Evolutionary conservation across 208 protist species (phyloP), one percentile per base, ranked within the genome.

Genomic region (Entamoeba invadens): DNA sequence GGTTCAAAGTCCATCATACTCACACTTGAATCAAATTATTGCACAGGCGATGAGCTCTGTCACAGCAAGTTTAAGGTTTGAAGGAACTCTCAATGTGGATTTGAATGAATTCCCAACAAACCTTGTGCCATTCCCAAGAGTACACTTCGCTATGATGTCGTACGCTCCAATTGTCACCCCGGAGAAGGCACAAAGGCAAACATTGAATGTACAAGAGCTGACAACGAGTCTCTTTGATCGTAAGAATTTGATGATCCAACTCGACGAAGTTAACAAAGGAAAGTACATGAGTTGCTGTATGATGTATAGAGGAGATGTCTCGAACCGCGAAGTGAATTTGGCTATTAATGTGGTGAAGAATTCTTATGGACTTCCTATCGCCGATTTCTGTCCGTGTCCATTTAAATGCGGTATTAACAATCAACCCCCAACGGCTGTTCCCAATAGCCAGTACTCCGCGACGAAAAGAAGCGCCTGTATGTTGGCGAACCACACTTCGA

Each of bases 401-500:
- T 97, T 97, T 96, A 97, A 97, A 94, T 95, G 98, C 96, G 98
- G 98, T 95, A 98, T 99, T 97, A 99, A 99, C 97, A 98, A 98
- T 96, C 97, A 98, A 94, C 96, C 97, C 12, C 98, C 98, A 50
- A 98, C 97, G 42, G 97, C 97, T 45, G 97, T 99, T n/a, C 97
- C 98, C 46, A 98, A 97, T 93, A 97, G 97, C 92, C 98, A 99
- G 95, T 96, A 99, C 46, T 93, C 95, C 31, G 96, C 96, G 93
- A 95, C 97, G 45, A 95, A 96, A 87, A 94, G 96, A 92, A 91
- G 94, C 45, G 91, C 51, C 35, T 94, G 93, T 93, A 96, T 96
- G 96, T 95, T 97, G 46, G 95, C 96, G 91, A 97, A 97, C 96
- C 94, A 95, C 18, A 97, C 96, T n/a, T 95, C 96, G 46, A 96